Conservation (phyloP, 352 stramenopile species). For the Halophytophthora polymorphica region DNA sequence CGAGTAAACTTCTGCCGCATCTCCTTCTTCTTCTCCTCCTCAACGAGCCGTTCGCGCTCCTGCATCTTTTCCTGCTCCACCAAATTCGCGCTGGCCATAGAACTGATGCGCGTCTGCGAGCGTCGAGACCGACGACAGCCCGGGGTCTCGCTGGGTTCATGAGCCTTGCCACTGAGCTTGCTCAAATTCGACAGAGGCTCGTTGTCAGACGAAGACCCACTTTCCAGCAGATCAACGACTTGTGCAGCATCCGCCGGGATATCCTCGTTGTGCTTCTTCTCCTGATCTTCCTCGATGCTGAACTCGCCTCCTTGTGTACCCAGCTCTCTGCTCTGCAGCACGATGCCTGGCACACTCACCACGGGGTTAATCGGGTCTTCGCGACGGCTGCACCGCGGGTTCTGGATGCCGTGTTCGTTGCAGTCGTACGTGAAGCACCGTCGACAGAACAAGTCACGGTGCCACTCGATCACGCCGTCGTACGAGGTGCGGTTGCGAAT, state of each 20-base stretch:
- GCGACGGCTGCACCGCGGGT: slow-evolving; percentile 43
- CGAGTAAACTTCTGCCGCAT: slow-evolving; percentile 37
- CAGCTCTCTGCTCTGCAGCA: slow-evolving; percentile 17
- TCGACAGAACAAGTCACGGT: slow-evolving; percentile 87
- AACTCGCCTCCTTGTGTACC: slow-evolving; percentile 7
- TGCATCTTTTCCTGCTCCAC: slow-evolving; percentile 58
- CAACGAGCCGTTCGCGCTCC: slow-evolving; percentile 37
- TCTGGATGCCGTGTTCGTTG: slow-evolving; percentile 80
- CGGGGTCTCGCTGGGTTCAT: slow-evolving; percentile 17
- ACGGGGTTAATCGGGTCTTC: slow-evolving; percentile 62
- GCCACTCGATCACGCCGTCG: slow-evolving; percentile 65
- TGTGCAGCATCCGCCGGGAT: slow-evolving; percentile 11
- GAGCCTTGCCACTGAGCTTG: slow-evolving; percentile 13
- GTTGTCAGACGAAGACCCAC: slow-evolving; percentile 25
- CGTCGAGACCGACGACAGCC: slow-evolving; percentile 50
- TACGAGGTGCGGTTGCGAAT: slow-evolving; percentile 44
- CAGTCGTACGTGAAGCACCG: slow-evolving; percentile 92
- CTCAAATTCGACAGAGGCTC: slow-evolving; percentile 13
- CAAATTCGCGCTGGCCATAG: slow-evolving; percentile 55
- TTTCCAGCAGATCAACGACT: slow-evolving; percentile 16
- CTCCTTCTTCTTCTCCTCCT: slow-evolving; percentile 37
- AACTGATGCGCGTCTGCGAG: slow-evolving; percentile 59
- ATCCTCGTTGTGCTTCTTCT: slow-evolving; percentile 6
- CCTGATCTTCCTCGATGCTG: slow-evolving; percentile 8
- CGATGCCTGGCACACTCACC: slow-evolving; percentile 27